Base-by-base conservation (phyloP, 257 asterid genomes). In the Agastache rugosa region DNA sequence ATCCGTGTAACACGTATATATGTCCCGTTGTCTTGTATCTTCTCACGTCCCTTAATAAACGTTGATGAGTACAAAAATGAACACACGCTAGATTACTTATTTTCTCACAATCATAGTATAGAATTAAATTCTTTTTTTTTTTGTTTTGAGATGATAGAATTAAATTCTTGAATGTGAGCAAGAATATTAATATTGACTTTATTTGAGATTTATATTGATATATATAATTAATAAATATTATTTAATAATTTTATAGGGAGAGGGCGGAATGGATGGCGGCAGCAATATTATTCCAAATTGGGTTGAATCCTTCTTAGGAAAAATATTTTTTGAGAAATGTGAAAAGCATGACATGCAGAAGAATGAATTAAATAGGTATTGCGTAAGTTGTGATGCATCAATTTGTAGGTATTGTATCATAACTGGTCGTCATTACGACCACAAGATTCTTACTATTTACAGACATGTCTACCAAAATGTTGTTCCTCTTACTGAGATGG, bases 401-500 rank as follows among this genome's bases (percentile, higher is more conserved):
- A 59, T 66, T 3, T 87, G 90, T 63, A 85, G 59, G 74, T 76
- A 55, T 6, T 86, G 93, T 8, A 55, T 83, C 11, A 10, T 63
- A 1, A 2, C 10, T 1, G 76, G 68, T 6, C 6, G n/a, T 14
- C 91, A 86, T 61, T 14, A 53, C 6, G 56, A 61, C 34, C 89
- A 85, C 54, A 35, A 27, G 1, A 19, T 69, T 19, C 87, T 84
- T 3, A 80, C 81, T 0, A 82, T 84, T 25, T 86, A 86, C 9
- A 71, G 84, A 6, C 87, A 86, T 72, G 87, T 86, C 58, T 84
- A 86, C 22, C 83, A 84, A 59, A 77, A 86, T 51, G 87, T 86
- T 22, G 85, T 84, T 0, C 85, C 81, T 50, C 80, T 84, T 1
- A 11, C 5, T 19, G 78, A 81, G 69, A 77, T 84, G 71, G 84